Percentiles rank a stretch among this genome's conserved stretches.
These are phyloP conservation scores for Pyrenophora teres DNA, from an alignment of 2,329 filamentous ascomycete species.

Conservation along the genomic window DNA sequence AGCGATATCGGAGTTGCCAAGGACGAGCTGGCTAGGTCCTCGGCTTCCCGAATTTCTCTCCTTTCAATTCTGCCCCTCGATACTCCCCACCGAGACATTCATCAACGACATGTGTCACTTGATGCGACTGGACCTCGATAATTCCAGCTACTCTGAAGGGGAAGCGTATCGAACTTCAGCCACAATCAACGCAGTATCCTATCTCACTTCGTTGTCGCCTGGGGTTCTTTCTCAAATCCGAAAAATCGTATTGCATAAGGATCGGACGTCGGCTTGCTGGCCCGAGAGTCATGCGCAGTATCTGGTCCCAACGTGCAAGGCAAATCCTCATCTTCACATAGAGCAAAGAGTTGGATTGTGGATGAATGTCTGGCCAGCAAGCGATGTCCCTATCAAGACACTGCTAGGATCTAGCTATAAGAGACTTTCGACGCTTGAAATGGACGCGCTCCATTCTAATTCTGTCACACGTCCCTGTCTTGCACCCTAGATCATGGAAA, in stretches of 20 bases:
- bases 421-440: background rate
- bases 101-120: background rate
- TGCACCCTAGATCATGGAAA: background rate
- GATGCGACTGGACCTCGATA: background rate
- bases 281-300: slow-evolving; percentile 6
- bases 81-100: background rate
- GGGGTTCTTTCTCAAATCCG: background rate
- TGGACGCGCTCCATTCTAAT: background rate
- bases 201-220: background rate
- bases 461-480: background rate
- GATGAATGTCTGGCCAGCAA: background rate
- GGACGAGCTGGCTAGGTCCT: background rate
- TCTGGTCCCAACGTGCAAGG: slow-evolving; percentile 1
- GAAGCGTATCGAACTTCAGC: background rate
- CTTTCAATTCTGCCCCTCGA: no score
- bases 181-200: background rate
- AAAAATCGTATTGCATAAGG: background rate
- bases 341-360: background rate
- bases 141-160: background rate
- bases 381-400: background rate
- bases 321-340: background rate
- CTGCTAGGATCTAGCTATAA: background rate
- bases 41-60: background rate
- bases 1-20: background rate
- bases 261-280: background rate